phyloP scores from a whole-genome alignment of 805 yeast species.

The Alloascoidea hylecoeti region DNA sequence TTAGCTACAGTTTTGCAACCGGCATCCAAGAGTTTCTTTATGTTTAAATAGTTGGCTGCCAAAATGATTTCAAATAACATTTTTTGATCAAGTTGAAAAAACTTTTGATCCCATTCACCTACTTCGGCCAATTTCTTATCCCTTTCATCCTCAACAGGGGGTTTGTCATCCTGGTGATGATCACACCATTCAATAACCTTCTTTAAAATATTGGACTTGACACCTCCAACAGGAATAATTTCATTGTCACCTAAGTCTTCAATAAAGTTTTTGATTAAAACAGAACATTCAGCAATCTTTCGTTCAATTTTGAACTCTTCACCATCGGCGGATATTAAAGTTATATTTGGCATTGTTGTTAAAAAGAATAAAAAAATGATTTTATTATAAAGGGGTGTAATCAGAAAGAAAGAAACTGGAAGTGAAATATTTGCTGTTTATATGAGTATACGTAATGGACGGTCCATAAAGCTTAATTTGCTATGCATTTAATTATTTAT shows the following conservation, averaged over 20 bases:
- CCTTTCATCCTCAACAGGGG: slow-evolving; percentile 42
- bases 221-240: slow-evolving; percentile 83
- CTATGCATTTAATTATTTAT: no score
- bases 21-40: slow-evolving; percentile 26
- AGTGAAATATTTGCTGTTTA: no score
- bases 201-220: slow-evolving; percentile 71
- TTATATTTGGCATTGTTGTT: no score
- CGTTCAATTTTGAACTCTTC: slow-evolving; percentile 66
- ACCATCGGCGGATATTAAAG: slow-evolving; percentile 74
- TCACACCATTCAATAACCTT: slow-evolving; percentile 96
- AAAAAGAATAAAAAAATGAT: no score
- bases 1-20: slow-evolving; percentile 35
- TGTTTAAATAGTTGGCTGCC: slow-evolving; percentile 31
- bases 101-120: slow-evolving; percentile 91
- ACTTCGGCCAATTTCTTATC: slow-evolving; percentile 83
- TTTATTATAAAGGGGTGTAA: no score
- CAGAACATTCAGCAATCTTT: slow-evolving; percentile 76
- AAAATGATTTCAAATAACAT: slow-evolving; percentile 32
- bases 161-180: slow-evolving; percentile 67
- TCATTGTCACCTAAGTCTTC: slow-evolving; percentile 50
- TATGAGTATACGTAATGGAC: no score
- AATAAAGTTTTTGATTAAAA: slow-evolving; percentile 75
- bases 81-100: slow-evolving; percentile 77
- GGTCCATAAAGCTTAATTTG: no score
- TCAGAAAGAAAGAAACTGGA: no score